A percentile compares a stretch with the other conserved stretches of the same genome.
Evolutionary conservation across 257 asterid genomes (phyloP).

Genomic region (Solanum okadae): DNA sequence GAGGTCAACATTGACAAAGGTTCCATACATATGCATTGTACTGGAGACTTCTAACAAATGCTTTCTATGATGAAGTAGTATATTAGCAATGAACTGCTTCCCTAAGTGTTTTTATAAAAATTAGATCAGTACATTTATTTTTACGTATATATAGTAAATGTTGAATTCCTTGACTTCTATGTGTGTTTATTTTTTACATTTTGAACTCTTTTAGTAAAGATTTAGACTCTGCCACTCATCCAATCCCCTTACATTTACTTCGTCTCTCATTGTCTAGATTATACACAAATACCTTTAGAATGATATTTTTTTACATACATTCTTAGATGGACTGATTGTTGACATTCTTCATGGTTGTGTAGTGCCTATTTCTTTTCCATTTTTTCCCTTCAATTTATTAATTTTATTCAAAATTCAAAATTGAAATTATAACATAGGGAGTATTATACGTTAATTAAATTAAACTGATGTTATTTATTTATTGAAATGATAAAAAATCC

Average conservation of each 20-base stretch:
- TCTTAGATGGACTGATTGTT: not conserved
- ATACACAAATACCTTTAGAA: too few relatives aligned
- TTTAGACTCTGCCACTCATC: too few relatives aligned
- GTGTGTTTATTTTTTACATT: not conserved
- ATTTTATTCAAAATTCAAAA: not conserved
- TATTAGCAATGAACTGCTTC: not conserved
- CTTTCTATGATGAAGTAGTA: not conserved
- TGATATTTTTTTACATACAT: too few relatives aligned
- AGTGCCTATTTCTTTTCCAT: not conserved
- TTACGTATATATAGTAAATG: not conserved
- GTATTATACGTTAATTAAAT: too few relatives aligned
- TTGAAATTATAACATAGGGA: not conserved
- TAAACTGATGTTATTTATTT: not conserved
- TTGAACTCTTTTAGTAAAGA: too few relatives aligned
- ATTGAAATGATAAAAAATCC: too few relatives aligned
- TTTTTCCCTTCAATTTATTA: not conserved
- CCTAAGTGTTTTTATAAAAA: not conserved
- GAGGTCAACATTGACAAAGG: not conserved
- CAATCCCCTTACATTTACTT: not conserved
- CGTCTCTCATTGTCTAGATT: not conserved
- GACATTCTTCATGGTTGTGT: not conserved
- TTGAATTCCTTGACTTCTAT: not conserved
- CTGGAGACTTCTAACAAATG: not conserved
- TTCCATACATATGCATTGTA: not conserved
- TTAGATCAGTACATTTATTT: not conserved